These are phyloP conservation scores for Daldinia bambusicola DNA, from an alignment of 495 filamentous ascomycete genomes.

Conservation along the genomic window DNA sequence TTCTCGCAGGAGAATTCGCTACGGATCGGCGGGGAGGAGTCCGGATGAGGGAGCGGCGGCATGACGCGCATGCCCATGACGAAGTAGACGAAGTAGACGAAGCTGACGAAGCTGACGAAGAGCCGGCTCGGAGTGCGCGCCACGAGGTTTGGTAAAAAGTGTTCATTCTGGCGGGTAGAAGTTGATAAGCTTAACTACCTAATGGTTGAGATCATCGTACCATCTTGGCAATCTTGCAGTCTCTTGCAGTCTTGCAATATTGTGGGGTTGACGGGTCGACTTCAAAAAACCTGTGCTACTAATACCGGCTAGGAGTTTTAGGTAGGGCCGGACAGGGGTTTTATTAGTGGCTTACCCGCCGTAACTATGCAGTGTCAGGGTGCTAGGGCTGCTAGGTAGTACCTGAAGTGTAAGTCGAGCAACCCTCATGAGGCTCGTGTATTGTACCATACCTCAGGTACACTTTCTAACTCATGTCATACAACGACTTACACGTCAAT, in stretches of 20 bases:
- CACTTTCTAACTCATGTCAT: too few species aligned
- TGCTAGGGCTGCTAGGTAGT: too few species aligned
- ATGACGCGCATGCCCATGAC: constrained; percentile 47
- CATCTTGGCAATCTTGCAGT: constrained; percentile 12
- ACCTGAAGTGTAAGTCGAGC: too few species aligned
- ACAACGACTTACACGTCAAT: too few species aligned
- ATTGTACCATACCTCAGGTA: too few species aligned
- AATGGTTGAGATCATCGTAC: constrained; percentile 17
- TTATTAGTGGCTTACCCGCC: constrained; percentile 21
- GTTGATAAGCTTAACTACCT: constrained; percentile 10
- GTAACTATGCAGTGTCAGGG: constrained; percentile 10
- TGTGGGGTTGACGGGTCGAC: too few species aligned
- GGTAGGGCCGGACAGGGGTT: constrained; percentile 18
- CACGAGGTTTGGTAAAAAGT: constrained; percentile 37
- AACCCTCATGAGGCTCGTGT: too few species aligned
- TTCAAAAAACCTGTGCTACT: constrained; percentile 14
- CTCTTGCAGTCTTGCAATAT: too few species aligned
- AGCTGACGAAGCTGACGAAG: constrained; percentile 39
- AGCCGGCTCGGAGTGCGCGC: constrained; percentile 32
- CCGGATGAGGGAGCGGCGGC: constrained; percentile 36
- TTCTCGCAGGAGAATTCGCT: constrained; percentile 37
- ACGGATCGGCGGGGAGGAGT: constrained; percentile 31
- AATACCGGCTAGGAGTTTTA: constrained; percentile 21
- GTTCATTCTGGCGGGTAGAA: constrained; percentile 44
- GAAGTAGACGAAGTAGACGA: too few species aligned